Base-by-base conservation (phyloP, 2,329 filamentous ascomycete species). In the Aspergillus niger region DNA sequence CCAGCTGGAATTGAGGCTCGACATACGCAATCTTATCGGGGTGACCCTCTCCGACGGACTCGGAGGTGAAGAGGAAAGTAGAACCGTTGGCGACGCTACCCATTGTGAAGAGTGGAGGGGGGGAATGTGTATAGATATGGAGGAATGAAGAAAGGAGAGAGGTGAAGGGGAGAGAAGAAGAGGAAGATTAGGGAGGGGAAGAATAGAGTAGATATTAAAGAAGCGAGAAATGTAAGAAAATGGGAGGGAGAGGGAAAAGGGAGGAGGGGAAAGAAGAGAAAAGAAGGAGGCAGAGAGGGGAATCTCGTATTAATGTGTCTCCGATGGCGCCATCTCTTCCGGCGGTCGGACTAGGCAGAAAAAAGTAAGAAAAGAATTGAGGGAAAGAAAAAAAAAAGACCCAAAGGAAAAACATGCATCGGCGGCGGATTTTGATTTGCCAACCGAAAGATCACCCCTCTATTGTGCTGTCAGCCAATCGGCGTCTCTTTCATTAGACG, bases 21-120 rank as follows among this genome's bases (percentile, higher is more conserved):
- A 77, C 81, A 67, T 76, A 87, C 85, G 91, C 91, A 78, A 97
- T 97, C 90, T 97, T 97, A 82, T 96, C 92, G 74, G 92, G 91
- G 83, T 96, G 92, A 70, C 91, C 91, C 82, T 94, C 91, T 77
- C 91, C 91, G 75, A 94, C 91, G 60, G 91, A 93, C 82, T 95
- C 91, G 79, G 91, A 95, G 74, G 91, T 95, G 86, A 94, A 94
- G 69, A 94, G 86, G 83, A 94, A 94, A 71, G 87, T 91, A 67
- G 88, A 89, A 36, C 68, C 53, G 73, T 76, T 79, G 69, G 76
- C 75, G 67, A 83, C 78, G 79, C 84, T 85, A 77, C 80, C 78
- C 87, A 90, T 90, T 81, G 75, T 87, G 82, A 79, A 60, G 53
- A 47, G 28, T 44, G 58, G 55, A 65, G 63, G 61, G 62, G 55